Conservation (phyloP, 345 rosid species). For the Alliaria petiolata region DNA sequence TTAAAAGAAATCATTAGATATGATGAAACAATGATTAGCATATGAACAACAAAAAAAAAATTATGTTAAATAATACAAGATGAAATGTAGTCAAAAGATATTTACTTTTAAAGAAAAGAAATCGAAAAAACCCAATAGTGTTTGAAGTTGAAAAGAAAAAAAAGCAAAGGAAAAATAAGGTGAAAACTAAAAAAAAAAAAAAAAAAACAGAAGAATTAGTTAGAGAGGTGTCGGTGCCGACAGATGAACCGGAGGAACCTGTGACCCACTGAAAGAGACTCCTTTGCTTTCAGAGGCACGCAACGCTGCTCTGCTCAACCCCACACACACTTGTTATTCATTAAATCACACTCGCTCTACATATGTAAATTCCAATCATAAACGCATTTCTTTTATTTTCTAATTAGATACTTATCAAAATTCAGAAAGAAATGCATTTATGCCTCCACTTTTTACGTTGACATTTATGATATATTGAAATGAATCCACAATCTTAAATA, state of each 20-base stretch:
- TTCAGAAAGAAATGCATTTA: neutral
- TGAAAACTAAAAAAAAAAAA: neutral
- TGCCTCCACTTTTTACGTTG: neutral
- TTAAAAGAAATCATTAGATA: neutral
- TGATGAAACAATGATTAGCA: neutral
- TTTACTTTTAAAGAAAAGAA: neutral
- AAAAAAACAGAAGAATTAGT: conserved; percentile 8
- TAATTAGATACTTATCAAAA: neutral
- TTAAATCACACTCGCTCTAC: conserved; percentile 12
- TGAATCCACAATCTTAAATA: neutral
- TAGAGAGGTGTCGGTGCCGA: conserved; percentile 37
- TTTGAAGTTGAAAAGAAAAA: neutral
- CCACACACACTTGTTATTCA: conserved; percentile 7
- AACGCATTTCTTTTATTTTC: neutral
- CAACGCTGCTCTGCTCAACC: conserved; percentile 28
- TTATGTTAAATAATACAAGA: neutral
- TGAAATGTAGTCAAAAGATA: neutral
- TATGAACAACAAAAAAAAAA: neutral
- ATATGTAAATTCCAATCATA: neutral
- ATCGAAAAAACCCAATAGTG: neutral
- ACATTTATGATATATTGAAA: neutral
- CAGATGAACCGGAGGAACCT: conserved; percentile 29
- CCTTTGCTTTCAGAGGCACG: conserved; percentile 30
- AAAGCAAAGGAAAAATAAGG: neutral
- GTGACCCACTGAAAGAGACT: conserved; percentile 29